These are phyloP conservation scores for Paxillus rubicundulus DNA, from an alignment of 768 basidiomycete species.

Conservation along the genomic window DNA sequence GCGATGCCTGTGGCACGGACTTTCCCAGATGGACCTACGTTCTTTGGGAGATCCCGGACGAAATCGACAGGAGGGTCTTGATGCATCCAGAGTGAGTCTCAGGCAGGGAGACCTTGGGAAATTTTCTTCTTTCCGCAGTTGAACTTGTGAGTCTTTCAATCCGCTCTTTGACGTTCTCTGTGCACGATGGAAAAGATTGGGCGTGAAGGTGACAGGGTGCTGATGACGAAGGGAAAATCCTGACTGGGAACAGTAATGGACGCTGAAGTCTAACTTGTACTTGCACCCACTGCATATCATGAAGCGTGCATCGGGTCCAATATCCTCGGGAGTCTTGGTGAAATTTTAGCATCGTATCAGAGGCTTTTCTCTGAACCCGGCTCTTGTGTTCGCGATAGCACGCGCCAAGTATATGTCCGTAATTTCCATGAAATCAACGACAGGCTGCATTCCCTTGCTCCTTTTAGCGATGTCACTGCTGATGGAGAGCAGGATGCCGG, in stretches of 20 bases:
- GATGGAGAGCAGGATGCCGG: conserved; percentile 5
- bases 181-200: neutral
- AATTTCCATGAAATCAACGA: conserved; percentile 5
- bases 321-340: conserved; percentile 18
- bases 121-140: conserved; percentile 19
- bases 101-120: conserved; percentile 14
- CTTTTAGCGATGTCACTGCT: neutral
- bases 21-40: neutral
- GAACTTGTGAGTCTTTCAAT: conserved; percentile 19
- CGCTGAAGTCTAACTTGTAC: conserved; percentile 13
- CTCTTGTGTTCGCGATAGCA: neutral
- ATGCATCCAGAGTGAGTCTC: conserved; percentile 14
- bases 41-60: neutral
- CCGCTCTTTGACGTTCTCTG: conserved; percentile 17
- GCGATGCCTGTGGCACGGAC: conserved; percentile 10
- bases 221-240: neutral
- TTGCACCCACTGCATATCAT: conserved; percentile 23
- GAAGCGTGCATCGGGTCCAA: conserved; percentile 14
- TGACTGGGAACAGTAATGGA: conserved; percentile 22
- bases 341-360: conserved; percentile 21
- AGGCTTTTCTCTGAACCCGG: conserved; percentile 13
- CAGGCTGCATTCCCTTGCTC: conserved; percentile 1
- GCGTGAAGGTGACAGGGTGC: neutral
- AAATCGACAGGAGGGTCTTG: conserved; percentile 4
- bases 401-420: neutral